Conservation (phyloP, 768 basidiomycete genomes). For the Tylopilus subfusipes region DNA sequence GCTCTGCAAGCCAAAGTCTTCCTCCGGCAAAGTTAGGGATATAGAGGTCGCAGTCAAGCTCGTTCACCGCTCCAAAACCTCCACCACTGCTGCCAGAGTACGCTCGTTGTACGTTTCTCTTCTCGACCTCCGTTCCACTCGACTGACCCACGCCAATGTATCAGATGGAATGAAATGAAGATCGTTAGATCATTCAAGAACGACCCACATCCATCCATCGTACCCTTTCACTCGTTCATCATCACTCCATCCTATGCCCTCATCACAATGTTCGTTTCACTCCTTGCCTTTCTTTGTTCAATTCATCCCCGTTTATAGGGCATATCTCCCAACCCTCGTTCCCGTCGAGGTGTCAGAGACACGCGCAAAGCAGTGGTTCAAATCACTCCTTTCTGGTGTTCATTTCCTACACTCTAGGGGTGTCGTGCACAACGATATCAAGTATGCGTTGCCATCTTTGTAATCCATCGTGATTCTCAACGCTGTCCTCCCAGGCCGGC, state of each 20-base stretch:
- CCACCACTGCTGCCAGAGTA: conserved; percentile 86
- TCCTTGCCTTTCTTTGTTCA: neutral
- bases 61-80: conserved; percentile 77
- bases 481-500: conserved; percentile 57
- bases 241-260: conserved; percentile 88
- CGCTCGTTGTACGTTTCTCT: conserved; percentile 65
- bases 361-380: conserved; percentile 79
- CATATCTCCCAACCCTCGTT: conserved; percentile 79
- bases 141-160: neutral
- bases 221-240: conserved; percentile 91
- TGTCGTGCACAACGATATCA: conserved; percentile 92
- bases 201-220: conserved; percentile 87
- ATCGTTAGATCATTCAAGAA: conserved; percentile 80
- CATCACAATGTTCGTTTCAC: conserved; percentile 76
- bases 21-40: conserved; percentile 39
- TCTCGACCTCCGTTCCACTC: neutral
- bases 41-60: conserved; percentile 86
- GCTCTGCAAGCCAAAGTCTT: conserved; percentile 65
- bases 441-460: conserved; percentile 48
- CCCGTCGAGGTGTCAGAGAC: conserved; percentile 84
- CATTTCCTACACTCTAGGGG: conserved; percentile 81
- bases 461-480: neutral
- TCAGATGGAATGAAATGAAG: conserved; percentile 99
- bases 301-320: conserved; percentile 47
- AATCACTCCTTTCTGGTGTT: conserved; percentile 74